Conservation (phyloP, 352 stramenopile genomes). For the Phytophthora ohioensis region DNA sequence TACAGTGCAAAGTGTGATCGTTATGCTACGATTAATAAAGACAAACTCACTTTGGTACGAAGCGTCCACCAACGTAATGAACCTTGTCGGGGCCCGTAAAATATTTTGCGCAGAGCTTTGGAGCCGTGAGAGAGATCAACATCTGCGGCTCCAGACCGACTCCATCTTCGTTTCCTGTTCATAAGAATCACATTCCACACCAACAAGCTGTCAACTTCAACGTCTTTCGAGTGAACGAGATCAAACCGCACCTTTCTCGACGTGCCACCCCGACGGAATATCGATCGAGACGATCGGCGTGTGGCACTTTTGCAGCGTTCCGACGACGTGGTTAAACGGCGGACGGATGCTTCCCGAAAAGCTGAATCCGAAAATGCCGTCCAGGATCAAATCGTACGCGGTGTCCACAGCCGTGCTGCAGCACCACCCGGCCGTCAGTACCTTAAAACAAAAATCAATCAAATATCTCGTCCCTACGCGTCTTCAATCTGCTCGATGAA, state of each 20-base stretch:
- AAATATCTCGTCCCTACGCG: constrained; percentile 41
- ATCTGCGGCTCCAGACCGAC: constrained; percentile 91
- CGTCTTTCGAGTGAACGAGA: neutral
- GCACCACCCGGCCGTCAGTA: constrained; percentile 5
- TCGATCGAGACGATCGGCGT: constrained; percentile 96
- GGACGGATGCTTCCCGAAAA: constrained; percentile 90
- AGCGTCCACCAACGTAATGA: constrained; percentile 97
- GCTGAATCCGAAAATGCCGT: constrained; percentile 99
- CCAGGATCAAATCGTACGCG: constrained; percentile 94
- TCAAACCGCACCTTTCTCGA: constrained; percentile 82
- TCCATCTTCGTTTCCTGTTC: constrained; percentile 72
- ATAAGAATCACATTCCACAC: neutral
- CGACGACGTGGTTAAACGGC: constrained; percentile 93
- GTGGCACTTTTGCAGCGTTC: constrained; percentile 58
- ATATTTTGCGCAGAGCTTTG: constrained; percentile 93
- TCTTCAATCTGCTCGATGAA: constrained; percentile 66
- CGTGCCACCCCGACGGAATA: constrained; percentile 98
- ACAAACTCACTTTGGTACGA: constrained; percentile 89
- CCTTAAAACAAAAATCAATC: constrained; percentile 5
- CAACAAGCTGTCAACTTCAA: constrained; percentile 1
- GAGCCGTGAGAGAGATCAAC: constrained; percentile 97
- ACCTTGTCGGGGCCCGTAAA: constrained; percentile 83
- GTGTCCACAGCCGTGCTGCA: constrained; percentile 57
- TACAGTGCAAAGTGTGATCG: neutral
- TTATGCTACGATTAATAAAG: neutral